phyloP scores from a whole-genome alignment of 257 asterid genomes.

The Fraxinus anomala region DNA sequence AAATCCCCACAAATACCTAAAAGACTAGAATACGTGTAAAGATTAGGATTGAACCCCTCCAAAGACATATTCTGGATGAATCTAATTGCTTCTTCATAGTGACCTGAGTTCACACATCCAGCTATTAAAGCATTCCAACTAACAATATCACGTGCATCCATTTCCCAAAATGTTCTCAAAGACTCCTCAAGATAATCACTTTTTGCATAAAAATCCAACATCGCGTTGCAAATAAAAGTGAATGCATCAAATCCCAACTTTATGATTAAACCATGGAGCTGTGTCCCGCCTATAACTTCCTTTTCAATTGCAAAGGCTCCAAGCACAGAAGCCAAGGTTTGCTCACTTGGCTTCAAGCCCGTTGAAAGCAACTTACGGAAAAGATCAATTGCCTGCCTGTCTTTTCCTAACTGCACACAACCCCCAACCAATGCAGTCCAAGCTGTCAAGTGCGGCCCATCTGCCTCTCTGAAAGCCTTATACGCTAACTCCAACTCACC shows the following conservation, averaged over 20 bases:
- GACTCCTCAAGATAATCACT: slow-evolving; percentile 45
- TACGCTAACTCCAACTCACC: slow-evolving; percentile 55
- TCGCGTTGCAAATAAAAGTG: slow-evolving; percentile 58
- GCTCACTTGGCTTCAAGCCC: slow-evolving; percentile 62
- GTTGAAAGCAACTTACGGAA: slow-evolving; percentile 48
- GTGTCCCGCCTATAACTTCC: slow-evolving; percentile 50
- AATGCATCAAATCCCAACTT: slow-evolving; percentile 58
- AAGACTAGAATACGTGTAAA: slow-evolving; percentile 68
- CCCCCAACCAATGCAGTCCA: slow-evolving; percentile 90
- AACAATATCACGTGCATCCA: slow-evolving; percentile 56
- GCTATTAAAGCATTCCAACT: slow-evolving; percentile 72
- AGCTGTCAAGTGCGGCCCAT: slow-evolving; percentile 53
- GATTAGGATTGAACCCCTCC: slow-evolving; percentile 52
- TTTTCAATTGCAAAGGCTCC: slow-evolving; percentile 64
- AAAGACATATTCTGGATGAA: slow-evolving; percentile 43
- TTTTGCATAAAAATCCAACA: slow-evolving; percentile 63
- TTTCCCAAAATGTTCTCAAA: slow-evolving; percentile 43
- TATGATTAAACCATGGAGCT: slow-evolving; percentile 54
- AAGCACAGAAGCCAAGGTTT: slow-evolving; percentile 59
- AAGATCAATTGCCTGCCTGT: slow-evolving; percentile 50
- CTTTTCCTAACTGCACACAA: slow-evolving; percentile 51
- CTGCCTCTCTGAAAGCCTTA: slow-evolving; percentile 53
- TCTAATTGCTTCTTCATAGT: slow-evolving; percentile 41
- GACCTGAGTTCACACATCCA: slow-evolving; percentile 46
- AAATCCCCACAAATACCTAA: slow-evolving; percentile 71